A percentile compares a stretch with the other conserved stretches of the same genome.
phyloP scores from a whole-genome alignment of 108 stramenopile genomes.

The Cylindrotheca fusiformis region DNA sequence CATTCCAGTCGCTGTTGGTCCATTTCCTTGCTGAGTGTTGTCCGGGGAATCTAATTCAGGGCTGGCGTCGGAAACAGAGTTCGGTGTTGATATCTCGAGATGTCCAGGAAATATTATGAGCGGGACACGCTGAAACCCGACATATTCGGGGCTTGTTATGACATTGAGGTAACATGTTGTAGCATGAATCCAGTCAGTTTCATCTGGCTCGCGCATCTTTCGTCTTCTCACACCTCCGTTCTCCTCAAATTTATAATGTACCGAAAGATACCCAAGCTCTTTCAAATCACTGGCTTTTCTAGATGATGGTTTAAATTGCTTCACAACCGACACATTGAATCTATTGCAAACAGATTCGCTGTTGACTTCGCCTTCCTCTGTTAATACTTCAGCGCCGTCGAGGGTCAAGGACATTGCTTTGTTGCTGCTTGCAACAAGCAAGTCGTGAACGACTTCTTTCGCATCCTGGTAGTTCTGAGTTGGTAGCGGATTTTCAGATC shows the following conservation, averaged over 20 bases:
- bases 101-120: conserved; percentile 37
- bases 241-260: conserved; percentile 33
- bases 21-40: too few relatives aligned
- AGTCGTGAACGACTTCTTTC: conserved; percentile 27
- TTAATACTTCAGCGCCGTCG: conserved; percentile 18
- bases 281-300: conserved; percentile 10
- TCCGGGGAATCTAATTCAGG: too few relatives aligned
- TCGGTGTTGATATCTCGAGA: conserved; percentile 40
- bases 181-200: conserved; percentile 9
- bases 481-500: conserved; percentile 14
- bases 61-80: too few relatives aligned
- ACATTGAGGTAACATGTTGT: conserved; percentile 33
- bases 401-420: conserved; percentile 5
- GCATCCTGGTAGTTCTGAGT: conserved; percentile 24
- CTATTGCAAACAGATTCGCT: conserved; percentile 21
- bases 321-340: conserved; percentile 32
- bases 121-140: conserved; percentile 26
- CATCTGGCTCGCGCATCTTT: background rate
- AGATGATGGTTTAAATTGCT: background rate
- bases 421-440: conserved; percentile 28
- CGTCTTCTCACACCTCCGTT: conserved; percentile 2
- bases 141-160: conserved; percentile 25
- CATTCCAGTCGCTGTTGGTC: too few relatives aligned
- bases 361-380: conserved; percentile 13
- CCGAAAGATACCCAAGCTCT: conserved; percentile 26